A percentile compares a stretch with the other conserved stretches of the same genome.
Conservation (phyloP, 2,329 filamentous ascomycete genomes). For the Fusarium avenaceum region DNA sequence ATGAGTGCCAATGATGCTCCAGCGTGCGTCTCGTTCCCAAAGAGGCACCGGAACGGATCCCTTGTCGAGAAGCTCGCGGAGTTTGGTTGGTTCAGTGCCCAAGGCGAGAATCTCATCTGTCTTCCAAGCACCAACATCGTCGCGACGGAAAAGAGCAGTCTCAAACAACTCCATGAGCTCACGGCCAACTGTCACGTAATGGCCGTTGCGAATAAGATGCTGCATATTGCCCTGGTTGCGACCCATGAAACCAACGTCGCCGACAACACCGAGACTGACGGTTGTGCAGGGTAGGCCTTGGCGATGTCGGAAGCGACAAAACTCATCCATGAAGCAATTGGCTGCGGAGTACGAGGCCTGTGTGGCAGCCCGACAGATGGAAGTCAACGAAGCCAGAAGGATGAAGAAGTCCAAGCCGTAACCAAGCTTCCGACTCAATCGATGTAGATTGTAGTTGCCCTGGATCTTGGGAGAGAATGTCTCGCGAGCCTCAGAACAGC, state of each 20-base stretch:
- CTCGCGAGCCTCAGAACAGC: not conserved
- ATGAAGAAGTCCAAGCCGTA: conserved; percentile 3
- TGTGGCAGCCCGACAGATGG: not conserved
- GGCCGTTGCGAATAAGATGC: not conserved
- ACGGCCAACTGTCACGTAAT: not conserved
- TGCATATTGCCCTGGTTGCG: not conserved
- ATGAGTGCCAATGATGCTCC: not conserved
- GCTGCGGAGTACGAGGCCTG: not conserved
- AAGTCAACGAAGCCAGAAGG: not conserved
- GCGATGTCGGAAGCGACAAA: not conserved
- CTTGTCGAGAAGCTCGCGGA: not conserved
- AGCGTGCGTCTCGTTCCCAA: not conserved
- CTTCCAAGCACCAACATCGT: not conserved
- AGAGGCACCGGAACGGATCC: not conserved
- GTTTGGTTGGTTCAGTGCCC: not conserved
- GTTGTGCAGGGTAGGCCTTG: not conserved
- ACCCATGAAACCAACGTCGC: not conserved
- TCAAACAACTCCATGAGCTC: not conserved
- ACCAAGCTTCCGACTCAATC: not conserved
- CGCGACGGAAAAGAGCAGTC: not conserved
- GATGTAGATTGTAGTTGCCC: not conserved
- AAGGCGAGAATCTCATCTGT: not conserved
- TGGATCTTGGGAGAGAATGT: conserved; percentile 1
- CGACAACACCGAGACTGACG: not conserved
- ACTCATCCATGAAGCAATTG: conserved; percentile 3